These are phyloP conservation scores for Noccaea caerulescens DNA, from an alignment of 345 rosid species.

Conservation along the genomic window DNA sequence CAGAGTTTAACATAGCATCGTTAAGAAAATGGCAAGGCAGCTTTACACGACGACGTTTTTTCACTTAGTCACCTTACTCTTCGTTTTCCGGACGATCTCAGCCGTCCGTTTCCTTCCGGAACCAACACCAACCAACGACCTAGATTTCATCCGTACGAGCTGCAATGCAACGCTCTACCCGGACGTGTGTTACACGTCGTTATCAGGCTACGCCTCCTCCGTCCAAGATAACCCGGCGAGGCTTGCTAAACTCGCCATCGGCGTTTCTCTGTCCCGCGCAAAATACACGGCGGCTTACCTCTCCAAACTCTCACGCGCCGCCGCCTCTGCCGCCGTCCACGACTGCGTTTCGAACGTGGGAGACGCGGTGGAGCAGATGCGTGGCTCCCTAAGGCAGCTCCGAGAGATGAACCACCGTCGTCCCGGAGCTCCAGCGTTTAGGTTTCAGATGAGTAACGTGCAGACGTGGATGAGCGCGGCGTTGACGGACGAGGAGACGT, in stretches of 20 bases:
- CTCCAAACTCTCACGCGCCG: slow-evolving; percentile 64
- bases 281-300: slow-evolving; percentile 54
- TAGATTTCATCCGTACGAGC: slow-evolving; percentile 74
- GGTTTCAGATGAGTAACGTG: slow-evolving; percentile 83
- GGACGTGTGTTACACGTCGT: slow-evolving; percentile 71
- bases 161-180: slow-evolving; percentile 85
- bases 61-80: slow-evolving; percentile 42
- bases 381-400: slow-evolving; percentile 75
- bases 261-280: slow-evolving; percentile 61
- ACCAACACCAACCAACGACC: slow-evolving; percentile 37
- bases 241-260: slow-evolving; percentile 67
- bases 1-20: not conserved
- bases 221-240: slow-evolving; percentile 59
- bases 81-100: slow-evolving; percentile 37
- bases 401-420: slow-evolving; percentile 49
- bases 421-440: slow-evolving; percentile 51
- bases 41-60: slow-evolving; percentile 30
- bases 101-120: slow-evolving; percentile 32
- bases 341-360: slow-evolving; percentile 86
- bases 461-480: slow-evolving; percentile 98
- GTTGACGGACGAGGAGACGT: slow-evolving; percentile 81
- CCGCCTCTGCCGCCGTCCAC: slow-evolving; percentile 66
- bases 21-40: slow-evolving; percentile 38
- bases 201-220: slow-evolving; percentile 61
- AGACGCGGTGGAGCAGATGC: slow-evolving; percentile 86